A percentile compares a stretch with the other conserved stretches of the same genome.
Conservation (phyloP, 2,329 filamentous ascomycete genomes). For the Penicillium sp. region DNA sequence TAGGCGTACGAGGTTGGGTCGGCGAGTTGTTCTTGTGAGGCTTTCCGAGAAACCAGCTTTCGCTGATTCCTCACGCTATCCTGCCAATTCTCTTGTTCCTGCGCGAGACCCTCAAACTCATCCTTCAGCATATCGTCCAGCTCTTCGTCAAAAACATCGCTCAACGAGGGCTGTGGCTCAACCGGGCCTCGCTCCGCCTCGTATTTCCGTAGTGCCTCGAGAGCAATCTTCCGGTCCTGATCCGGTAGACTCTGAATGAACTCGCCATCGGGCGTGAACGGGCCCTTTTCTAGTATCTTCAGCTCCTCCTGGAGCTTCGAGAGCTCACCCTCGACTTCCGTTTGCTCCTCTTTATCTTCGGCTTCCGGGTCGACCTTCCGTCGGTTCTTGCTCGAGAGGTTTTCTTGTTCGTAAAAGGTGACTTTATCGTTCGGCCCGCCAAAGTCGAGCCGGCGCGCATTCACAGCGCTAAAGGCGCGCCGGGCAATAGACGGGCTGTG, state of each 20-base stretch:
- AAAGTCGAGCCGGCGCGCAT: conserved; percentile 34
- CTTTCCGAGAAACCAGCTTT: conserved; percentile 19
- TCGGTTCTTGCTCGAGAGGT: conserved; percentile 37
- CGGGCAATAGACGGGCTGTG: conserved; percentile 34
- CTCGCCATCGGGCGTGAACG: conserved; percentile 46
- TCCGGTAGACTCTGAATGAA: conserved; percentile 48
- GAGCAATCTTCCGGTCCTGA: conserved; percentile 43
- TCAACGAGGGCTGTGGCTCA: conserved; percentile 29
- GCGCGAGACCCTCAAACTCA: conserved; percentile 40
- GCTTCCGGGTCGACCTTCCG: conserved; percentile 43
- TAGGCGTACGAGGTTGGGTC: conserved; percentile 43
- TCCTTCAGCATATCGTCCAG: conserved; percentile 44
- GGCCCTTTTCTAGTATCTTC: conserved; percentile 43
- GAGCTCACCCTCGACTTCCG: conserved; percentile 42
- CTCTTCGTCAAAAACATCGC: conserved; percentile 45
- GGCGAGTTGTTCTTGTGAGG: conserved; percentile 37
- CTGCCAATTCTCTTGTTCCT: conserved; percentile 43
- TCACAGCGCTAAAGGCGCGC: conserved; percentile 36
- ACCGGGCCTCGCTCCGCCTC: conserved; percentile 39
- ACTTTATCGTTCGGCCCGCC: conserved; percentile 46
- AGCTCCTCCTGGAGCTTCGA: conserved; percentile 45
- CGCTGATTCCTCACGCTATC: conserved; percentile 25
- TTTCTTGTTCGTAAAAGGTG: conserved; percentile 48
- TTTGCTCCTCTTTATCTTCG: conserved; percentile 40
- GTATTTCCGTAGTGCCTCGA: conserved; percentile 47